Percentiles rank a stretch among this genome's conserved stretches.
These are phyloP conservation scores for Zygnema circumcarinatum DNA, from an alignment of 139 green algal genomes.

Conservation along the genomic window DNA sequence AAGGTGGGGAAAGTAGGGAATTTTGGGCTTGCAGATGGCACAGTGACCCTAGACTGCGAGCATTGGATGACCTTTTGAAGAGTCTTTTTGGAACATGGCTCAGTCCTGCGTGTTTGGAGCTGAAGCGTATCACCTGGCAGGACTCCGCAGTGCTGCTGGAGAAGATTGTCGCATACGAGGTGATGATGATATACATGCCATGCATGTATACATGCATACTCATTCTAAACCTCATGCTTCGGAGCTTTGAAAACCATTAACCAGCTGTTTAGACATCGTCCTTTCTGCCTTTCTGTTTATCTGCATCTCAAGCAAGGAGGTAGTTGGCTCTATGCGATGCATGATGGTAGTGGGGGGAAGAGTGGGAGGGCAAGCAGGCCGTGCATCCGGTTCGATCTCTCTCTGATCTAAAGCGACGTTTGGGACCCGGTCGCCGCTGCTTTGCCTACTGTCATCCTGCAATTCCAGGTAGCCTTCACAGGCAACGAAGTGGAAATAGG, in stretches of 20 bases:
- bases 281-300: too few relatives aligned
- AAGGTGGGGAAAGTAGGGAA: too few relatives aligned
- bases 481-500: too few relatives aligned
- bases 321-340: too few relatives aligned
- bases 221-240: too few relatives aligned
- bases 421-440: constrained; percentile 56
- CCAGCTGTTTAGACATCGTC: too few relatives aligned
- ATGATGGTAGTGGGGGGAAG: too few relatives aligned
- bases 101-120: constrained; percentile 73
- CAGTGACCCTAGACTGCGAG: constrained; percentile 25
- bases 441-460: constrained; percentile 78
- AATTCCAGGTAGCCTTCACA: constrained; percentile 58
- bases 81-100: constrained; percentile 75
- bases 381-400: constrained; percentile 72
- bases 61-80: constrained; percentile 62
- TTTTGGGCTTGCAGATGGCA: neutral
- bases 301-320: too few relatives aligned
- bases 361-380: constrained; percentile 64
- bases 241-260: too few relatives aligned
- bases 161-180: constrained; percentile 60
- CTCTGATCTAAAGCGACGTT: constrained; percentile 68
- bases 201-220: too few relatives aligned
- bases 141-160: constrained; percentile 72
- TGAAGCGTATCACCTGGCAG: constrained; percentile 78
- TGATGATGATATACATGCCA: constrained; percentile 17